Evolutionary conservation across 331 rosid species (phyloP).

Genomic region (Acacia concinna): DNA sequence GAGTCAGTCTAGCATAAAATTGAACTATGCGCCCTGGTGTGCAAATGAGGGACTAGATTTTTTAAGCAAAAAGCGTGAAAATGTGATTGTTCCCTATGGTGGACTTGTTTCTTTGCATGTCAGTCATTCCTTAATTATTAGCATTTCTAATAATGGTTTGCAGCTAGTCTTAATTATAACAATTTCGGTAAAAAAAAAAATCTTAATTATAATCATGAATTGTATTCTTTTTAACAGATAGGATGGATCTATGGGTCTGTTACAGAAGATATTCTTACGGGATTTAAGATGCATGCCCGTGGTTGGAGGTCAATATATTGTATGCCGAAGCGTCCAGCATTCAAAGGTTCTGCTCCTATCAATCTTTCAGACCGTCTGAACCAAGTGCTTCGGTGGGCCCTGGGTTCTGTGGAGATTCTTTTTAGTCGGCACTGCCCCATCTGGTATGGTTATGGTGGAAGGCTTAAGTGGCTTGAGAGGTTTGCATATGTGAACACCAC

Average conservation of each 20-base stretch:
- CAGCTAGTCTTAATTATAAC: conserved; percentile 6
- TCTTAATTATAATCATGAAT: conserved; percentile 18
- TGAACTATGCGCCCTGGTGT: neutral
- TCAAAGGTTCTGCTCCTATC: conserved; percentile 98
- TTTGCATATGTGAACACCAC: conserved; percentile 94
- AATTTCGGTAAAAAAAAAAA: too few relatives aligned
- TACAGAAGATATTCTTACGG: conserved; percentile 99
- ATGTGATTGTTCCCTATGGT: neutral
- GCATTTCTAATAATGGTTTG: conserved; percentile 18
- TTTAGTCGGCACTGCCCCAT: conserved; percentile 95
- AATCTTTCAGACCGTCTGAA: conserved; percentile 98
- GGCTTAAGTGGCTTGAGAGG: conserved; percentile 94
- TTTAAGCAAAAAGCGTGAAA: neutral
- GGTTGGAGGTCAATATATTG: conserved; percentile 98
- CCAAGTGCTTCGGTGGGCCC: conserved; percentile 99
- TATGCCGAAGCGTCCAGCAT: conserved; percentile 88
- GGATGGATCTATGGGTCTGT: conserved; percentile 99
- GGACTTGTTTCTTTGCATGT: neutral
- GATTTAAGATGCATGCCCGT: conserved; percentile 98
- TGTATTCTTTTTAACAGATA: conserved; percentile 52
- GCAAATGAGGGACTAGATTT: neutral
- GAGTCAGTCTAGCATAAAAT: neutral
- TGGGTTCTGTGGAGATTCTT: conserved; percentile 97
- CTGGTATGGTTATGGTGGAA: conserved; percentile 94
- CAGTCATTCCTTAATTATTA: neutral